Percentiles rank a stretch among this genome's conserved stretches.
These are phyloP conservation scores for Phylloporus scabripes DNA, from an alignment of 768 basidiomycete species.

Conservation along the genomic window DNA sequence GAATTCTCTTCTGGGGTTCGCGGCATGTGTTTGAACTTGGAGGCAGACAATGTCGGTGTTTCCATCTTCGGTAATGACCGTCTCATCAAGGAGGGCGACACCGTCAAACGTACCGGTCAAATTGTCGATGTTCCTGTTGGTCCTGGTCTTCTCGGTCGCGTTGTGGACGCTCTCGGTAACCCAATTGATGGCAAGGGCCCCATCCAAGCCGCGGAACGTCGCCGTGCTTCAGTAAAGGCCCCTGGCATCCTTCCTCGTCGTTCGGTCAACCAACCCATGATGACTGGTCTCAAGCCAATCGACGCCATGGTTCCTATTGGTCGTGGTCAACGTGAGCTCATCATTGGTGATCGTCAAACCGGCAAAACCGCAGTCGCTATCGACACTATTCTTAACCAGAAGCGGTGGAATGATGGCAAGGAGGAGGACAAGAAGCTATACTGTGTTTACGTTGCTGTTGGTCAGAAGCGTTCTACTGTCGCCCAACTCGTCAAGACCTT, in stretches of 20 bases:
- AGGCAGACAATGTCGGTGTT: constrained; percentile 99
- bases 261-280: constrained; percentile 99
- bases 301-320: constrained; percentile 99
- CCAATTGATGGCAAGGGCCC: constrained; percentile 99
- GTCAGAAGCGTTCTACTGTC: constrained; percentile 99
- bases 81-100: constrained; percentile 99
- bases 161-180: constrained; percentile 99
- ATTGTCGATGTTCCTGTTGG: constrained; percentile 99
- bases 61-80: constrained; percentile 98
- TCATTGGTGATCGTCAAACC: constrained; percentile 99
- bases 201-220: constrained; percentile 88
- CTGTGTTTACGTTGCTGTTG: constrained; percentile 99
- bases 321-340: constrained; percentile 99
- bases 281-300: constrained; percentile 99
- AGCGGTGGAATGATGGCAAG: constrained; percentile 97
- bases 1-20: constrained; percentile 99
- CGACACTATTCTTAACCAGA: constrained; percentile 99
- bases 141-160: constrained; percentile 94
- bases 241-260: constrained; percentile 99
- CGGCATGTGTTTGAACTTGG: constrained; percentile 99
- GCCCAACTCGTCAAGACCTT: constrained; percentile 99
- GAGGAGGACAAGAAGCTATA: constrained; percentile 98
- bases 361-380: constrained; percentile 99
- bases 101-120: constrained; percentile 99
- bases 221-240: constrained; percentile 96